Evolutionary conservation across 768 basidiomycete species (phyloP).

Genomic region (Phanerochaete sordida): DNA sequence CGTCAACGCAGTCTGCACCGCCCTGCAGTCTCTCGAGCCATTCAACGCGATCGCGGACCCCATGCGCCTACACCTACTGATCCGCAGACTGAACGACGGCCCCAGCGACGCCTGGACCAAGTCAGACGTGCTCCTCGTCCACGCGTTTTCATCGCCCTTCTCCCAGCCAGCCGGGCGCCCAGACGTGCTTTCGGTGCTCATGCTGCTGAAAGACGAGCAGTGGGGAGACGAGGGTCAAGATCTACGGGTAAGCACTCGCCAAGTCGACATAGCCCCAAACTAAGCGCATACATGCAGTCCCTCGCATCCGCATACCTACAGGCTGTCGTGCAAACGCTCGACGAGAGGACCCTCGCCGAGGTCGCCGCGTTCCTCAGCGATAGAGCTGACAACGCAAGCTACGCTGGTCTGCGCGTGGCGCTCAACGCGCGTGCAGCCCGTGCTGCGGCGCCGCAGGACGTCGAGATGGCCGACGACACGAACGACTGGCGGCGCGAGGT

Average conservation of each 20-base stretch:
- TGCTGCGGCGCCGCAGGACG: not conserved
- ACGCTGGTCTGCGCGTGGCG: slow-evolving; percentile 2
- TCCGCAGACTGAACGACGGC: slow-evolving; percentile 42
- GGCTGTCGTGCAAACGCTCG: slow-evolving; percentile 26
- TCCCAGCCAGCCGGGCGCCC: slow-evolving; percentile 17
- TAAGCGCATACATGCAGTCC: slow-evolving; percentile 11
- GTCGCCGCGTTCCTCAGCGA: slow-evolving; percentile 12
- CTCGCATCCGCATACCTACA: slow-evolving; percentile 29
- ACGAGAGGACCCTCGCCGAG: slow-evolving; percentile 20
- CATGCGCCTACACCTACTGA: slow-evolving; percentile 27
- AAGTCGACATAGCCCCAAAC: not conserved
- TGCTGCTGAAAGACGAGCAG: slow-evolving; percentile 35
- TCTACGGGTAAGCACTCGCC: slow-evolving; percentile 13
- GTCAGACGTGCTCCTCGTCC: slow-evolving; percentile 15
- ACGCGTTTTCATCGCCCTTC: slow-evolving; percentile 30
- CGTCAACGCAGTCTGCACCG: slow-evolving; percentile 21
- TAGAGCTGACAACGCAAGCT: not conserved
- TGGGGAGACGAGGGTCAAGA: slow-evolving; percentile 28
- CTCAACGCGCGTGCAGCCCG: not conserved
- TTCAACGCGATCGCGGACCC: slow-evolving; percentile 10
- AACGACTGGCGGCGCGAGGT: slow-evolving; percentile 12
- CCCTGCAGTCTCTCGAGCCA: not conserved
- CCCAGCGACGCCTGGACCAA: slow-evolving; percentile 35
- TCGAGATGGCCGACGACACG: not conserved
- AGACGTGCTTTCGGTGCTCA: slow-evolving; percentile 27